Evolutionary conservation across 129 eudicot species (phyloP).

Genomic region (Chrysanthemum makinoi): DNA sequence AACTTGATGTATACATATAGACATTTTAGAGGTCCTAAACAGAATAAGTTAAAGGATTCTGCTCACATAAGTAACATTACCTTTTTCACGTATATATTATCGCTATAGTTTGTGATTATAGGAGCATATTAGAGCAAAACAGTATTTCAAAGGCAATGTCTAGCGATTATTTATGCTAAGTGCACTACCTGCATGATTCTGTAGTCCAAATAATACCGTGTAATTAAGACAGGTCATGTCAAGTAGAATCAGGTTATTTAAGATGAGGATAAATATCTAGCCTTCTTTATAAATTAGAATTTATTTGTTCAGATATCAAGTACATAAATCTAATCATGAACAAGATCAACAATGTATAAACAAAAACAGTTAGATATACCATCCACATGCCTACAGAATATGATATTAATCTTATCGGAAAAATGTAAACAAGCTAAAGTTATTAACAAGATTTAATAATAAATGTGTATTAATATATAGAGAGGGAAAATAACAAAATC

Average conservation of each 20-base stretch:
- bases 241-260: constrained; percentile 1
- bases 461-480: not conserved
- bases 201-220: constrained; percentile 1
- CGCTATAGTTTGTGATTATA: too few relatives aligned
- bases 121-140: too few relatives aligned
- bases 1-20: not conserved
- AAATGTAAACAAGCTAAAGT: not conserved
- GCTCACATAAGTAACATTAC: not conserved
- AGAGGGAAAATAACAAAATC: constrained; percentile 14
- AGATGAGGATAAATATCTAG: constrained; percentile 7
- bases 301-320: constrained; percentile 12
- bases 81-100: not conserved
- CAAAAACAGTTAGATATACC: constrained; percentile 2
- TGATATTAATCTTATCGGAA: not conserved
- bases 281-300: constrained; percentile 6
- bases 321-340: too few relatives aligned
- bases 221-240: not conserved
- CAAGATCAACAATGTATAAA: too few relatives aligned
- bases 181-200: constrained; percentile 18
- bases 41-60: not conserved
- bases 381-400: not conserved
- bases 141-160: not conserved
- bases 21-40: not conserved
- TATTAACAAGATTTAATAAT: not conserved
- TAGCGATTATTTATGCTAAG: not conserved